These are phyloP conservation scores for Diospyros kaki DNA, from an alignment of 148 eudicot genomes.

Conservation along the genomic window DNA sequence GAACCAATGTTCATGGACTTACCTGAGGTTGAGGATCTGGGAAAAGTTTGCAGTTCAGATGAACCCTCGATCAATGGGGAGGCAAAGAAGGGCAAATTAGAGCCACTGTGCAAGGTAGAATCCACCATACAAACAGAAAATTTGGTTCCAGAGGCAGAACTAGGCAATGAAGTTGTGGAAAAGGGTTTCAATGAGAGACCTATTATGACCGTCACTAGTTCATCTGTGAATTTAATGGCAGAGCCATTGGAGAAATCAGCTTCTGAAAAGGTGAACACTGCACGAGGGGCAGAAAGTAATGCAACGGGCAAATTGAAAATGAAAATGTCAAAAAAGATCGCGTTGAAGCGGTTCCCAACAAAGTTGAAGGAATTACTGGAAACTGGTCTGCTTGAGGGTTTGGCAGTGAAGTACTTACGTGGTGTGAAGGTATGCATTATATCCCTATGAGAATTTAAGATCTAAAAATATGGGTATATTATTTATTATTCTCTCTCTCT, in stretches of 20 bases:
- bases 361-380: constrained; percentile 54
- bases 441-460: neutral
- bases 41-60: neutral
- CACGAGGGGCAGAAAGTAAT: constrained; percentile 6
- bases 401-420: constrained; percentile 51
- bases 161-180: constrained; percentile 8
- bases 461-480: neutral
- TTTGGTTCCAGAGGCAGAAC: neutral
- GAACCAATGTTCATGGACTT: neutral
- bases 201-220: constrained; percentile 24
- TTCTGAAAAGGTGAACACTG: neutral
- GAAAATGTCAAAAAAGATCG: constrained; percentile 32
- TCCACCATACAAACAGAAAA: neutral
- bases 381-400: constrained; percentile 69
- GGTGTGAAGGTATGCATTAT: constrained; percentile 48
- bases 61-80: neutral
- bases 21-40: neutral
- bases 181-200: constrained; percentile 16
- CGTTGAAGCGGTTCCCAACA: constrained; percentile 26
- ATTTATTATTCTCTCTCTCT: neutral
- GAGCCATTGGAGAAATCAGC: constrained; percentile 7
- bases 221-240: constrained; percentile 15
- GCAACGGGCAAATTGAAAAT: constrained; percentile 15
- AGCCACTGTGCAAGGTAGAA: neutral
- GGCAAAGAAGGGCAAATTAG: constrained; percentile 12